Evolutionary conservation across 2,329 filamentous ascomycete species (phyloP).

Genomic region (Cercospora beticola): DNA sequence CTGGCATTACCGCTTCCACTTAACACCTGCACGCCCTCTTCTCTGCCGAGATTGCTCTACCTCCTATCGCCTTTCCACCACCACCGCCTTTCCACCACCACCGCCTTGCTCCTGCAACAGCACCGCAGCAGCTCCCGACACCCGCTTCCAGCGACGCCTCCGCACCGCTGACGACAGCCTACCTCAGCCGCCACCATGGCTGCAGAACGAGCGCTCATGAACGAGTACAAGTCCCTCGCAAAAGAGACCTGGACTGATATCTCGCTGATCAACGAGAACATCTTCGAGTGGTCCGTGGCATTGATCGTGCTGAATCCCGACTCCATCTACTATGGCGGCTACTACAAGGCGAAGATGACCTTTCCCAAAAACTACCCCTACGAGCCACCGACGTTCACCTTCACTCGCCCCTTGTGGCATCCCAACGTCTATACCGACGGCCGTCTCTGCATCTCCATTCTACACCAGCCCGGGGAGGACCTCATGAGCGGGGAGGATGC

Average conservation of each 20-base stretch:
- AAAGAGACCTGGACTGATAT: slow-evolving; percentile 95
- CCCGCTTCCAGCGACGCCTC: not conserved
- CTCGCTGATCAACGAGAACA: slow-evolving; percentile 77
- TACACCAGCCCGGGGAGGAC: slow-evolving; percentile 89
- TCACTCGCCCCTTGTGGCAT: slow-evolving; percentile 77
- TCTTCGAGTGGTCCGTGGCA: slow-evolving; percentile 83
- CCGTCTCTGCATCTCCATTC: slow-evolving; percentile 91
- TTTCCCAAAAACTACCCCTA: slow-evolving; percentile 90
- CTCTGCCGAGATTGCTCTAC: not conserved
- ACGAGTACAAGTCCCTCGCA: slow-evolving; percentile 75
- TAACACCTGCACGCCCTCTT: not conserved
- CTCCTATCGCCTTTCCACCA: not conserved
- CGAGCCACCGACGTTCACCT: slow-evolving; percentile 84
- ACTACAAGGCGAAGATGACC: slow-evolving; percentile 85
- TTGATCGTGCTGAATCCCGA: slow-evolving; percentile 92
- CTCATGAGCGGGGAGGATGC: slow-evolving; percentile 87
- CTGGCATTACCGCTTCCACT: not conserved
- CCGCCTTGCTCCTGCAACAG: not conserved
- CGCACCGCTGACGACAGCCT: not conserved
- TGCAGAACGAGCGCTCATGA: slow-evolving; percentile 83
- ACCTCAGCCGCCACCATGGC: slow-evolving; percentile 25
- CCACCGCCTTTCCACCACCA: not conserved
- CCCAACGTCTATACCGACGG: slow-evolving; percentile 93
- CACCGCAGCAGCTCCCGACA: not conserved
- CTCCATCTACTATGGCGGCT: slow-evolving; percentile 87